Evolutionary conservation across 1,284 basidiomycete species (phyloP).

Genomic region (Malassezia obtusa): DNA sequence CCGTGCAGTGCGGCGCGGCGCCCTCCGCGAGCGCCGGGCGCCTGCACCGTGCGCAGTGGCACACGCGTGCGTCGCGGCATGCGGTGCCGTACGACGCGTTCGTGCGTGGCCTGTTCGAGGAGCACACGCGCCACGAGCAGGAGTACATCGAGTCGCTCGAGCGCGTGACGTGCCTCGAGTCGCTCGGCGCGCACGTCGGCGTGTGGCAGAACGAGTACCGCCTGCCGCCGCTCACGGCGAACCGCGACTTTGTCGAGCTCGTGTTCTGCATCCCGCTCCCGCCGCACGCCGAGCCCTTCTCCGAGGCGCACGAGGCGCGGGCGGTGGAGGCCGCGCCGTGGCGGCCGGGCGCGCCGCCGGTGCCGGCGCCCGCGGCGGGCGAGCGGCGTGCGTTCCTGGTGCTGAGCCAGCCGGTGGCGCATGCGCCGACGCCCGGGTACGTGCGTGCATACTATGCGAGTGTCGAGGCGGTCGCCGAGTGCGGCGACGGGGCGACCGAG

Average conservation of each 20-base stretch:
- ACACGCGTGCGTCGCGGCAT: conserved; percentile 24
- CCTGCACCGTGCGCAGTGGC: conserved; percentile 23
- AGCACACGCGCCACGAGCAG: conserved; percentile 29
- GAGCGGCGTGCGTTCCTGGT: conserved; percentile 29
- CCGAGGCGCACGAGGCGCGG: conserved; percentile 22
- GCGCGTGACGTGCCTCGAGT: conserved; percentile 20
- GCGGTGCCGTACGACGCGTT: conserved; percentile 24
- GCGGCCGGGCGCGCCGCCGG: conserved; percentile 12
- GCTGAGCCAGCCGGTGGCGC: conserved; percentile 23
- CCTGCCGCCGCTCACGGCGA: conserved; percentile 27
- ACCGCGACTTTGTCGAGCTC: conserved; percentile 41
- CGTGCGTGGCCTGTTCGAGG: conserved; percentile 21
- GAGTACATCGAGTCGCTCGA: conserved; percentile 30
- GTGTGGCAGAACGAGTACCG: conserved; percentile 29
- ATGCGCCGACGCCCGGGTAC: conserved; percentile 12
- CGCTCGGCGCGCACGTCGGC: conserved; percentile 22
- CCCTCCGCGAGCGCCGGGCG: background rate
- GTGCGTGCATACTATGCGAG: conserved; percentile 34
- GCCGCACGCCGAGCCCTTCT: conserved; percentile 26
- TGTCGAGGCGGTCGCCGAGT: conserved; percentile 33
- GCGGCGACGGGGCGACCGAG: background rate
- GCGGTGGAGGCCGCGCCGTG: conserved; percentile 17
- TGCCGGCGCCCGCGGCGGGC: conserved; percentile 3
- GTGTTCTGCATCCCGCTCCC: conserved; percentile 35
- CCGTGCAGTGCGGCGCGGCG: background rate